Base-by-base conservation (phyloP, 2,329 filamentous ascomycete species). In the Diaporthe citrichinensis region DNA sequence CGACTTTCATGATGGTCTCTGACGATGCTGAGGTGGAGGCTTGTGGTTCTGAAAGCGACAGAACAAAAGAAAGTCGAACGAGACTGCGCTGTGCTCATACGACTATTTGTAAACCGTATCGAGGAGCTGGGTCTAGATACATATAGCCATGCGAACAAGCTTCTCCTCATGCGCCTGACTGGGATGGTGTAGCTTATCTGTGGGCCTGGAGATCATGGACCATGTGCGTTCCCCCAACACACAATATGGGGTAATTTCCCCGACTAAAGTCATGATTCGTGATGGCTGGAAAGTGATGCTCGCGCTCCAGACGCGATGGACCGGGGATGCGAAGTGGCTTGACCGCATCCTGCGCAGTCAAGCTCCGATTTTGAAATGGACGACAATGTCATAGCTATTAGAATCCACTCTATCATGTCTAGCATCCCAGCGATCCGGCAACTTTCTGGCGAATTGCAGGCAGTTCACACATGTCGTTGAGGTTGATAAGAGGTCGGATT, bases 161-260 rank as follows among this genome's bases (percentile, higher is more conserved):
- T 72, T 44, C 59, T 61, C 44, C 61, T 49, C 55, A 7, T n/a
- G n/a, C 2, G 39, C 2, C 4, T 51, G 41, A 14, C 34, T 51
- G 25, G 25, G 71, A 65, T 53, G 25, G 14, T 55, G 41, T 46
- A 55, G n/a, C 71, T 65, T 73, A 73, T 73, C 71, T 71, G 55
- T 71, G 59, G 74, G 28, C 23, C 62, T 41, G 31, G 28, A 53
- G n/a, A 36, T 67, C 36, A 34, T 81, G 7, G 25, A 65, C 59
- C 57, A 62, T 72, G 55, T 53, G 46, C 4, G 25, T 23, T 53
- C 65, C 28, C 65, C 65, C 53, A 68, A 51, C 46, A 44, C 20
- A 41, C 31, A 59, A n/a, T 55, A 44, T 65, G 71, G 55, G 57
- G 71, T 65, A 73, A n/a, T 62, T 41, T 53, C 31, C 65, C 61